Base-by-base conservation (phyloP, 306 rosid genomes). In the Quercus aquifolioides region DNA sequence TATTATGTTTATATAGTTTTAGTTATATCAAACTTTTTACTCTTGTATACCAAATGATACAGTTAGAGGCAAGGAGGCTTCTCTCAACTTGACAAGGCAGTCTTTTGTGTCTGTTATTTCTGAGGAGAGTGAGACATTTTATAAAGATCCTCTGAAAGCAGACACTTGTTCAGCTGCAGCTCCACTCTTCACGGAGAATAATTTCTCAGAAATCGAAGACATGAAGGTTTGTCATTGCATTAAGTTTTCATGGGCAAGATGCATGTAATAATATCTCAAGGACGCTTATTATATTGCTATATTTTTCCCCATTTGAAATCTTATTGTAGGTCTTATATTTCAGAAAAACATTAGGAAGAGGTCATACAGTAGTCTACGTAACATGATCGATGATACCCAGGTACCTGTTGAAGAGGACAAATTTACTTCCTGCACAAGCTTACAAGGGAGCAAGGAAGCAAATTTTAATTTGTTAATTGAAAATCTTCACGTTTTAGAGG, bases 401-500 rank as follows among this genome's bases (percentile, higher is more conserved):
- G 72, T 74, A 57, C 79, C 84, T 76, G 80, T 77, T 55, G 83
- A 60, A 74, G 88, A 83, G 20, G 76, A 78, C 25, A 72, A 65
- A 25, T 84, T 73, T 56, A 41, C 78, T 18, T 55, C 76, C 28
- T 41, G 73, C 19, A 54, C 59, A 0, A 82, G 74, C 77, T 78
- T 82, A 55, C 81, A 85, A 15, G 63, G 84, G 41, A 76, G 83
- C 78, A 89, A 41, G 84, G 85, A 82, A 23, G 57, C 85, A 3
- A 89, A 85, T 79, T 90, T 90, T 76, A 83, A 82, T 68, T 78
- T 90, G 88, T 83, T 95, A 74, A 85, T 95, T 87, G 87, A 91
- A 86, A 95, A 91, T 76, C 92, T 92, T 33, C 81, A 82, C 68
- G 87, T 84, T 89, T 83, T 95, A 81, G 98, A 95, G 86, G 89